Evolutionary conservation across 331 rosid genomes (phyloP), one percentile per base, ranked within the genome.

Genomic region (Saraca asoca): DNA sequence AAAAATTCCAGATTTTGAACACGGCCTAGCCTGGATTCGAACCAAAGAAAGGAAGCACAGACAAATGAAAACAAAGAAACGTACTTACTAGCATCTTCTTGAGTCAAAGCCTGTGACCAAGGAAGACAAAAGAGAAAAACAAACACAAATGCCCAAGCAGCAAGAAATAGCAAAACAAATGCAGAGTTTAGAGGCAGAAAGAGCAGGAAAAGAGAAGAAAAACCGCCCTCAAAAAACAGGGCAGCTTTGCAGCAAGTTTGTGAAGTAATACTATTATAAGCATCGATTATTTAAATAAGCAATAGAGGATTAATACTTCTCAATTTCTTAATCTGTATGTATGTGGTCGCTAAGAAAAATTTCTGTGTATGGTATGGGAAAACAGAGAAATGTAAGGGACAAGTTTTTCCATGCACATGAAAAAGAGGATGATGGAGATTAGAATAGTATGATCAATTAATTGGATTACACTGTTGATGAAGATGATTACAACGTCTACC

Each of bases 51-150:
- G 48, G 67, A 67, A 39, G 34, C 31, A 24, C 31, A 50, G 39
- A 58, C 31, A 52, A 10, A n/a, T 41, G 39, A 63, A 80, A 61
- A 66, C 73, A 83, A 76, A 67, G 80, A 83, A 90, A 94, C 97
- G 92, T 88, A 90, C 97, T 90, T 94, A 94, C 99, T 86, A 88
- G 91, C 96, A 94, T 85, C 91, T 82, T 94, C 93, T 78, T 77
- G 79, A 66, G 88, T 83, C 84, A 84, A 82, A 83, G 87, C 78
- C 69, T 71, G 82, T 51, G 85, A 66, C 81, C 78, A 75, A 72
- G 31, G 68, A 73, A 66, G 83, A 78, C 73, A 80, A 73, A 54
- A 74, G 10, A 14, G 8, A 43, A 24, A 86, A 79, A 53, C 6
- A 60, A 62, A 76, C 62, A 9, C 74, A 15, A 77, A 75, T 70